Base-by-base conservation (phyloP, 495 filamentous ascomycete genomes). In the Chaetomium tenue region DNA sequence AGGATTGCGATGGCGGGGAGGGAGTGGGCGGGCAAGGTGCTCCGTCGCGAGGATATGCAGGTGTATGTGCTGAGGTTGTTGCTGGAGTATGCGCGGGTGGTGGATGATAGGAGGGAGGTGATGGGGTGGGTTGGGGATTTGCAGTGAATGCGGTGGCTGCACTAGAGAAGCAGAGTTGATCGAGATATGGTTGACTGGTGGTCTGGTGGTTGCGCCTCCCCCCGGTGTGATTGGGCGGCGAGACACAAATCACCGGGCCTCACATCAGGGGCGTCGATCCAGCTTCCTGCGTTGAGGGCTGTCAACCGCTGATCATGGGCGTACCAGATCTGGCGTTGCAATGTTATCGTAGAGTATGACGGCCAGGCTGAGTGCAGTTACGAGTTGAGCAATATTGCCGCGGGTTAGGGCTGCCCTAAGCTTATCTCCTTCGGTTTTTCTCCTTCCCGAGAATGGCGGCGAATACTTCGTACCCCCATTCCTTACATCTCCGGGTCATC, bases 41-140 rank as follows among this genome's bases (percentile, higher is more conserved):
- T 92, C 33, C 75, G 90, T 57, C 76, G 76, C 55, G 88, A 90
- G 62, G 90, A 92, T 67, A 89, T 92, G 75, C 77, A 87, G 68
- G 79, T 93, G 23, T 92, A 91, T 75, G 81, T 87, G 50, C 83
- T 86, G 66, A 72, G 90, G 58, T 66, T 93, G 58, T 76, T 92
- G 62, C 77, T 92, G 2, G 90, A 92, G 75, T 91, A 89, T 74
- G 89, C 81, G 22, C 77, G 89, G 48, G 76, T 92, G 15, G 76
- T 79, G 60, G 87, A 89, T 70, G 85, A 89, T 64, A 78, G 58
- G 39, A 47, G 72, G 60, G 64, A 84, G 62, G 37, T 54, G 39
- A 64, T 73, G 66, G 71, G 70, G 46, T 72, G 66, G 68, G 68
- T 63, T 75, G 88, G 64, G 82, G 68, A 68, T 61, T 63, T 70